Evolutionary conservation across 495 filamentous ascomycete species (phyloP).

Genomic region (Aspergillus nanangensis): DNA sequence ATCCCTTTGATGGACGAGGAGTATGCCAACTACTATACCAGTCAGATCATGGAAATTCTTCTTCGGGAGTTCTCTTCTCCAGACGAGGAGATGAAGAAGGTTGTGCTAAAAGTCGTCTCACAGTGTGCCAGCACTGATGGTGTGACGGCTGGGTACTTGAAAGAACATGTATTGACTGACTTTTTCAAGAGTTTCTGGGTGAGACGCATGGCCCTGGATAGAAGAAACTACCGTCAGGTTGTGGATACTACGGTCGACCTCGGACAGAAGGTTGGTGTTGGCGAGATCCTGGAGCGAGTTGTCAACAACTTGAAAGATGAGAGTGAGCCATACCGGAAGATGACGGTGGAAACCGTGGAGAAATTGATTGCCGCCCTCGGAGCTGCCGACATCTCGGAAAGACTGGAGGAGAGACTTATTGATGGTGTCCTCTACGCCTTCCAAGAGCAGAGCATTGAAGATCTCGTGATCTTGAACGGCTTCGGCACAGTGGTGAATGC

Average conservation of each 20-base stretch:
- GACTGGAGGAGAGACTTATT: conserved; percentile 86
- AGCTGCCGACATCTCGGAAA: conserved; percentile 88
- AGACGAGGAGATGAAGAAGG: conserved; percentile 99
- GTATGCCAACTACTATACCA: conserved; percentile 98
- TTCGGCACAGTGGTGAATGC: conserved; percentile 98
- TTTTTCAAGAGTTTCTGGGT: conserved; percentile 99
- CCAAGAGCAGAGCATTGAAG: conserved; percentile 97
- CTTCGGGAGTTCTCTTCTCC: conserved; percentile 93
- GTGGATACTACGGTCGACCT: conserved; percentile 98
- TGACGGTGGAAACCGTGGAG: conserved; percentile 97
- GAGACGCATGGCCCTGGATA: conserved; percentile 91
- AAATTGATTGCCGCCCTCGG: conserved; percentile 91
- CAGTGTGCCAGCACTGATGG: conserved; percentile 93
- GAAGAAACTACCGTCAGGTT: conserved; percentile 94
- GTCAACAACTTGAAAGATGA: conserved; percentile 97
- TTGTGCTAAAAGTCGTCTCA: conserved; percentile 95
- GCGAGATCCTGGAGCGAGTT: conserved; percentile 89
- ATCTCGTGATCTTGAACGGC: conserved; percentile 95
- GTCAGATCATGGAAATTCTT: conserved; percentile 98
- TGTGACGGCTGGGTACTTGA: conserved; percentile 90
- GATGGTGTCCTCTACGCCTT: conserved; percentile 97
- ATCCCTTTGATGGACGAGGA: conserved; percentile 99
- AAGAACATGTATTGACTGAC: conserved; percentile 88
- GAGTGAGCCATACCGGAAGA: conserved; percentile 96
- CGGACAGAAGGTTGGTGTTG: conserved; percentile 92